Conservation (phyloP, 768 basidiomycete species). For the Postia placenta region DNA sequence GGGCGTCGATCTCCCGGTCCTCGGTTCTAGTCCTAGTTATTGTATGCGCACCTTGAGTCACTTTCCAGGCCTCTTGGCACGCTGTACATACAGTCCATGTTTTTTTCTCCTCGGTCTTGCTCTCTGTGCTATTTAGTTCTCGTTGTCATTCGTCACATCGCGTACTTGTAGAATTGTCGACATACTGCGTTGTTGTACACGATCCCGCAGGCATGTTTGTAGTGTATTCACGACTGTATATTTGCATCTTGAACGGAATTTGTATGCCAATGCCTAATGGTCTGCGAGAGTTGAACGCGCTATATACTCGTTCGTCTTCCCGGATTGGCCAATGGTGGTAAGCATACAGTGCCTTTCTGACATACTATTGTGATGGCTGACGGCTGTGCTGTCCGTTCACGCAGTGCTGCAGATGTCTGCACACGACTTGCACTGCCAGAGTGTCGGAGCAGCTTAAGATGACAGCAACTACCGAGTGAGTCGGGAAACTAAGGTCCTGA, state of each 20-base stretch:
- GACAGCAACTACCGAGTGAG: no score
- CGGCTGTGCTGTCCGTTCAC: no score
- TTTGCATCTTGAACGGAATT: not conserved
- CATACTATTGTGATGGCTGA: no score
- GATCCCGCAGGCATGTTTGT: not conserved
- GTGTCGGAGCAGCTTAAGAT: no score
- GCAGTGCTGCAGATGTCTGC: no score
- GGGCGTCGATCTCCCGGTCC: constrained; percentile 20
- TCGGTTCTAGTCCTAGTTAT: not conserved
- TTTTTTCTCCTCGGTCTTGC: not conserved
- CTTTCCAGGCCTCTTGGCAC: not conserved
- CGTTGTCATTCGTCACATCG: not conserved
- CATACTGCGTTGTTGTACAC: not conserved
- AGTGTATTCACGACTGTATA: not conserved
- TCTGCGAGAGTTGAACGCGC: no score
- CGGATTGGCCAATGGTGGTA: no score
- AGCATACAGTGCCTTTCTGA: no score
- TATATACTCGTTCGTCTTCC: no score
- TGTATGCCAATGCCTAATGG: no score
- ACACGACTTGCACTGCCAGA: no score
- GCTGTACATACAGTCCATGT: not conserved
- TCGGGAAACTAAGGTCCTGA: no score
- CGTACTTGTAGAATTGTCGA: not conserved
- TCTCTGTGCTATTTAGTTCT: not conserved
- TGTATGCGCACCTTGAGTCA: not conserved